Evolutionary conservation across 345 rosid genomes (phyloP), one percentile per base, ranked within the genome.

Genomic region (Melastoma malabathricum): DNA sequence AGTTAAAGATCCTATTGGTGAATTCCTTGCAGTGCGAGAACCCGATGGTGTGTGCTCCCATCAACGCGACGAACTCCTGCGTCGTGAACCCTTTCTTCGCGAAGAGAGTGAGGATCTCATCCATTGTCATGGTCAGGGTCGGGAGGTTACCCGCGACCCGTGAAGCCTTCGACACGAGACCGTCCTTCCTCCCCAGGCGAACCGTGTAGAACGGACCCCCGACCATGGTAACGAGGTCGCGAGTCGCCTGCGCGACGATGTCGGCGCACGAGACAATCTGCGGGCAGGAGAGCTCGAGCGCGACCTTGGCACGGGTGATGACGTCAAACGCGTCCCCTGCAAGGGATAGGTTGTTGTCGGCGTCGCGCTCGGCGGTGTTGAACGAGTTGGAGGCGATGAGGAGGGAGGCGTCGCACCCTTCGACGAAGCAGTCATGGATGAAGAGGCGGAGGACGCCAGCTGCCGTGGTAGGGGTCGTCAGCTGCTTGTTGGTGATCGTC

Each of bases 41-140:
- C 31, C 86, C 86, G 12, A 80, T 80, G 1, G 86, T 80, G 63
- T 80, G 86, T 1, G 66, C 84, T 1, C 88, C 88, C 13, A 63
- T 60, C 31, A 81, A 49, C 0, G 84, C 84, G 9, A 78, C 88
- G 74, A 71, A 62, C 48, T 81, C 84, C 13, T 62, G 68, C 4
- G 49, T 13, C 2, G 38, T 52, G 45, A 81, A 71, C 1, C 88
- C 84, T 43, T 64, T 75, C 7, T 39, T n/a, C n/a, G 52, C 57
- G 58, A 78, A 81, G 0, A 67, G n/a, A 6, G 52, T 16, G 18
- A 78, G 68, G 31, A 69, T 54, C 17, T 71, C 59, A 5, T 53
- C 69, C 68, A 75, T 59, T 4, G 80, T 48, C 64, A 71, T 71
- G 63, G 68, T 69, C 1, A 56, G 1, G 45, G 53, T 49, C 0